These are phyloP conservation scores for Ulota crispa DNA, from an alignment of 225 moss, liverwort and hornwort genomes.

Conservation along the genomic window DNA sequence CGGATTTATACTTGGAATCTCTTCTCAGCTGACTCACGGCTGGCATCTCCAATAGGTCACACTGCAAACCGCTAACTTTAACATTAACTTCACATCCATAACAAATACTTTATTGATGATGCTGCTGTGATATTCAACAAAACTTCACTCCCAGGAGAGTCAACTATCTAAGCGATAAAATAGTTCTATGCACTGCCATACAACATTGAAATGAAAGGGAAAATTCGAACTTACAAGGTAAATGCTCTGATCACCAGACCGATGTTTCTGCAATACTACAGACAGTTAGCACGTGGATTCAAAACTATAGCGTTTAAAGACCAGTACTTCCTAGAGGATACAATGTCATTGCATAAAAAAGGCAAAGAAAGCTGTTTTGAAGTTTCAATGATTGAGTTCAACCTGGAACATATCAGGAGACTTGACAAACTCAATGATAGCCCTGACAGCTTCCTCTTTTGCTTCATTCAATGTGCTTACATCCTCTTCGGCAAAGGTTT, in stretches of 20 bases:
- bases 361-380: not conserved
- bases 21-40: conserved; percentile 65
- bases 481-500: conserved; percentile 78
- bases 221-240: conserved; percentile 36
- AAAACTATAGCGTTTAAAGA: not conserved
- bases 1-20: conserved; percentile 60
- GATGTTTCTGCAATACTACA: conserved; percentile 45
- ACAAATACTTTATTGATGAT: not conserved
- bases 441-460: conserved; percentile 80
- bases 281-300: conserved; percentile 10
- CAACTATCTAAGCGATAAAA: not conserved
- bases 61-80: conserved; percentile 39
- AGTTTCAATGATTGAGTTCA: conserved; percentile 5
- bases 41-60: conserved; percentile 74
- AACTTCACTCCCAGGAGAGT: not conserved
- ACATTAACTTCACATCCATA: not conserved
- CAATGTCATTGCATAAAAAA: not conserved
- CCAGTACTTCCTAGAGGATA: not conserved
- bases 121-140: not conserved
- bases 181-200: not conserved
- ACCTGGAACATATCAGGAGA: conserved; percentile 86
- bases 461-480: conserved; percentile 69
- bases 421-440: conserved; percentile 81
- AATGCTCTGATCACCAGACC: conserved; percentile 51
- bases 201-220: not conserved